These are phyloP conservation scores for Fusarium globosum DNA, from an alignment of 2,329 filamentous ascomycete species.

Conservation along the genomic window DNA sequence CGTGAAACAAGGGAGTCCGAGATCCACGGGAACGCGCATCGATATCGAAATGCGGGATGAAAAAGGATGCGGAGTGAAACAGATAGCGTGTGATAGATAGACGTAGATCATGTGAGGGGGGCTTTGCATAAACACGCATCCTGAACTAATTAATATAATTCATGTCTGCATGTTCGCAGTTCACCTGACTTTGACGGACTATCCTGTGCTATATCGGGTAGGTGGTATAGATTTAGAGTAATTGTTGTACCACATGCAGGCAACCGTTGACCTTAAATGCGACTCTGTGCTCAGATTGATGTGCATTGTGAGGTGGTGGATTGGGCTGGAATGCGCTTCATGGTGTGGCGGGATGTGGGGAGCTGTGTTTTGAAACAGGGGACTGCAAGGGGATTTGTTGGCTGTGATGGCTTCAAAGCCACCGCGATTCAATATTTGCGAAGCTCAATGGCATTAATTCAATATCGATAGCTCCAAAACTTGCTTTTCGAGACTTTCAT, in stretches of 20 bases:
- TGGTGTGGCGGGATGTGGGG: constrained; percentile 18
- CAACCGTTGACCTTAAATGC: constrained; percentile 1
- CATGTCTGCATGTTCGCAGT: background rate
- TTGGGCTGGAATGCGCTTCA: constrained; percentile 6
- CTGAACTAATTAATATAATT: constrained; percentile 13
- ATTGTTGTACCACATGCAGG: constrained; percentile 6
- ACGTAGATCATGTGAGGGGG: constrained; percentile 26
- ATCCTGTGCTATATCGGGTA: background rate
- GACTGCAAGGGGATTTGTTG: constrained; percentile 11
- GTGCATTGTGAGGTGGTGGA: background rate
- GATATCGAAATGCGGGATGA: constrained; percentile 31
- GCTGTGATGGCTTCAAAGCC: constrained; percentile 5
- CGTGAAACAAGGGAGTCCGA: constrained; percentile 22
- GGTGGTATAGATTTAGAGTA: background rate
- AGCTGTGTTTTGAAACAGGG: constrained; percentile 30
- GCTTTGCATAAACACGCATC: constrained; percentile 19
- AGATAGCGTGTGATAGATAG: constrained; percentile 17
- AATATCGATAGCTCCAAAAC: background rate
- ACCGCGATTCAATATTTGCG: background rate
- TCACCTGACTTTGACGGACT: constrained; percentile 17
- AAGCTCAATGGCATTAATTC: background rate
- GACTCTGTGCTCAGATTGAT: background rate
- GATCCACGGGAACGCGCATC: constrained; percentile 25
- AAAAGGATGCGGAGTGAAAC: constrained; percentile 29
- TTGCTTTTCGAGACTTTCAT: background rate